Percentiles rank a stretch among this genome's conserved stretches.
Conservation (phyloP, 1,139 yeast genomes). For the Zygoascus hellenicus region DNA sequence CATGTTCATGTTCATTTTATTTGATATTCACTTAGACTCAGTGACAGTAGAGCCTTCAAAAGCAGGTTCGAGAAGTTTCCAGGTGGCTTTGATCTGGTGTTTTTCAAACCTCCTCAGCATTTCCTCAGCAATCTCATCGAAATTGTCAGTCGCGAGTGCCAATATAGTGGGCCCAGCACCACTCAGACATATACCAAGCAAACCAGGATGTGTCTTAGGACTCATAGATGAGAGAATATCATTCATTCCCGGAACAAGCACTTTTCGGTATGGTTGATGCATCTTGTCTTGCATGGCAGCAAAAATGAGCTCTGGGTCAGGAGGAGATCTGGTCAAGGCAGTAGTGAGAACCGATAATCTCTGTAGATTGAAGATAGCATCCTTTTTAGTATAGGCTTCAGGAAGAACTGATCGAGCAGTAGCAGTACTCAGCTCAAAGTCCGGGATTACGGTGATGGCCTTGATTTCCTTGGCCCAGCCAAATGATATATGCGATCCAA, state of each 20-base stretch:
- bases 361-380: conserved; percentile 83
- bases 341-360: conserved; percentile 69
- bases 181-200: conserved; percentile 87
- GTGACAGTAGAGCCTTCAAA: conserved; percentile 63
- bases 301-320: conserved; percentile 75
- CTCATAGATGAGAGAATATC: conserved; percentile 77
- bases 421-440: conserved; percentile 91
- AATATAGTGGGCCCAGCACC: conserved; percentile 98
- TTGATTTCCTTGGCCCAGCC: conserved; percentile 75
- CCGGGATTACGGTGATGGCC: conserved; percentile 87
- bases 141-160: conserved; percentile 85
- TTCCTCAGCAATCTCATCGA: conserved; percentile 73
- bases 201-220: conserved; percentile 75
- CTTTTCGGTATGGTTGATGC: conserved; percentile 92
- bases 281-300: conserved; percentile 95
- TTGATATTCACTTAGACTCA: background rate
- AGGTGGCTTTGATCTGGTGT: conserved; percentile 64
- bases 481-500: conserved; percentile 86
- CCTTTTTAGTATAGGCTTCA: conserved; percentile 66
- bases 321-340: conserved; percentile 77
- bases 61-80: conserved; percentile 84
- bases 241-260: conserved; percentile 82
- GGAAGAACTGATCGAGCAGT: conserved; percentile 88
- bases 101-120: conserved; percentile 64
- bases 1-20: background rate